Evolutionary conservation across 345 rosid genomes (phyloP).

Genomic region (Eucalyptus leucophloia): DNA sequence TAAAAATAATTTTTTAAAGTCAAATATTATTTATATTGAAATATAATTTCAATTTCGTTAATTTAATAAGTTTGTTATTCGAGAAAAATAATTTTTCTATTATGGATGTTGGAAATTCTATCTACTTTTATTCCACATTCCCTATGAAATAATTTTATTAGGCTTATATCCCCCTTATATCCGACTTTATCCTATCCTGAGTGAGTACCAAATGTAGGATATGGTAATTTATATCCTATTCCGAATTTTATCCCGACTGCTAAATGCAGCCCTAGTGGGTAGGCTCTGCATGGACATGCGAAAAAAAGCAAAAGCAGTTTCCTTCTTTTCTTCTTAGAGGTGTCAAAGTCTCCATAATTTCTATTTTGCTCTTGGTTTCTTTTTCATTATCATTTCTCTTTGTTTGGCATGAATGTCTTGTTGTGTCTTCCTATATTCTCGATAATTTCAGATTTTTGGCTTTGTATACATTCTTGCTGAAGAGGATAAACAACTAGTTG

Average conservation of each 20-base stretch:
- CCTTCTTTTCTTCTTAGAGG: conserved; percentile 46
- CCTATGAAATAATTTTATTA: no score
- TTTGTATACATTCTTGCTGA: conserved; percentile 74
- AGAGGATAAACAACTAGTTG: conserved; percentile 57
- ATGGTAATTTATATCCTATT: no score
- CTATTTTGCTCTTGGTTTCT: background rate
- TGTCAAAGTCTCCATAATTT: conserved; percentile 56
- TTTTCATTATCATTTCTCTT: background rate
- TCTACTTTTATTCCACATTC: no score
- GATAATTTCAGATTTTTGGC: conserved; percentile 37
- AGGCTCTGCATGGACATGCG: conserved; percentile 50
- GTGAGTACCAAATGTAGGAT: no score
- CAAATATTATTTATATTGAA: no score
- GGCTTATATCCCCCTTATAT: fast-evolving
- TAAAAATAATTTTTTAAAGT: no score
- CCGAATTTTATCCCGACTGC: no score
- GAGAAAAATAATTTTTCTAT: no score
- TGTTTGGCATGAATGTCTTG: background rate
- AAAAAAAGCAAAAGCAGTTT: conserved; percentile 47
- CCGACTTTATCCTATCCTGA: no score
- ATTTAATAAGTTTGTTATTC: no score
- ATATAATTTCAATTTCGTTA: no score
- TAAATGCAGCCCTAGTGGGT: conserved; percentile 14
- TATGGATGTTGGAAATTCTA: no score
- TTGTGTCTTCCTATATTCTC: background rate